Evolutionary conservation across 1,284 basidiomycete species (phyloP).

Genomic region (Leccinum pseudoinsigne): DNA sequence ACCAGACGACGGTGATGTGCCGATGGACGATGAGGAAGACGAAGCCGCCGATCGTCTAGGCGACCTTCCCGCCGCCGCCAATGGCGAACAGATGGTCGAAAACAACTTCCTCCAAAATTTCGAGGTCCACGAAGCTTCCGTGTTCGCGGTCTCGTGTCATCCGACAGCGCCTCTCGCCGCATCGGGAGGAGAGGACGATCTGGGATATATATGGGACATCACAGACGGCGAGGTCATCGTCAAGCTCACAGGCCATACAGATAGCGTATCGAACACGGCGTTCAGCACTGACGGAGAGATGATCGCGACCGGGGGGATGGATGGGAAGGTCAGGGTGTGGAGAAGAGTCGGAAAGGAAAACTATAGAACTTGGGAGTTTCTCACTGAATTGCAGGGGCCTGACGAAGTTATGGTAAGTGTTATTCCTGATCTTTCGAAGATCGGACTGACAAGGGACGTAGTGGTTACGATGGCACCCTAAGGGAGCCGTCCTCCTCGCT

Average conservation of each 20-base stretch:
- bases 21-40: slow-evolving; percentile 79
- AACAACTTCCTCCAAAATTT: slow-evolving; percentile 74
- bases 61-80: slow-evolving; percentile 39
- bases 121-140: slow-evolving; percentile 63
- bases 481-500: slow-evolving; percentile 85
- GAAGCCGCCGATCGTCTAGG: slow-evolving; percentile 44
- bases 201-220: slow-evolving; percentile 93
- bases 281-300: slow-evolving; percentile 91
- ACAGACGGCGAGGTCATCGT: slow-evolving; percentile 81
- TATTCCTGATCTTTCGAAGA: background rate
- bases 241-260: slow-evolving; percentile 88
- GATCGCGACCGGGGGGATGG: slow-evolving; percentile 96
- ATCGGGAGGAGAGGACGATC: slow-evolving; percentile 95
- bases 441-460: slow-evolving; percentile 31
- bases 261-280: slow-evolving; percentile 81
- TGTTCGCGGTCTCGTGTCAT: slow-evolving; percentile 87
- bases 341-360: slow-evolving; percentile 72
- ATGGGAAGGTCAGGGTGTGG: slow-evolving; percentile 94
- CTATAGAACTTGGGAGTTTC: slow-evolving; percentile 87
- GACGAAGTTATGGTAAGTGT: slow-evolving; percentile 91
- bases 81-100: slow-evolving; percentile 31
- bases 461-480: slow-evolving; percentile 98
- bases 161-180: slow-evolving; percentile 84
- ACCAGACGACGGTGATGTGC: slow-evolving; percentile 64
- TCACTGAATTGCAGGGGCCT: slow-evolving; percentile 89